Evolutionary conservation across 441 rosid species (phyloP).

Genomic region (Jatropha podagrica): DNA sequence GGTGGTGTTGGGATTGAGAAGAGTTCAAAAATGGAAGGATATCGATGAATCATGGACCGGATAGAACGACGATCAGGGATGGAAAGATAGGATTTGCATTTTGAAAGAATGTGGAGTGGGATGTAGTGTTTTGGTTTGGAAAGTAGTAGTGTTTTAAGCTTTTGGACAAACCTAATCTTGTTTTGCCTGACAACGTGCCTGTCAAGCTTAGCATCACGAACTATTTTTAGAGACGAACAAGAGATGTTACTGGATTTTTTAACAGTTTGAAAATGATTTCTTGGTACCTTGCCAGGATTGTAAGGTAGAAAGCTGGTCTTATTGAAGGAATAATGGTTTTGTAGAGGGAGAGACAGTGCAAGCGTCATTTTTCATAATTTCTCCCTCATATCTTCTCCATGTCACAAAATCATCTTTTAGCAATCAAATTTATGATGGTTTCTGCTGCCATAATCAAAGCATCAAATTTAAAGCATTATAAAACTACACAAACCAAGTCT

Average conservation of each 20-base stretch:
- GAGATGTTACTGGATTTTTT: conserved; percentile 31
- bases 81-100: conserved; percentile 70
- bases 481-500: neutral
- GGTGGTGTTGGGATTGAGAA: conserved; percentile 63
- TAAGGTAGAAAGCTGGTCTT: conserved; percentile 41
- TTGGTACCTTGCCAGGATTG: conserved; percentile 18
- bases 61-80: conserved; percentile 52
- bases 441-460: neutral
- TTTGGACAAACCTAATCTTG: conserved; percentile 72
- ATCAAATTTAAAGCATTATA: neutral
- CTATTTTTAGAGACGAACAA: conserved; percentile 57
- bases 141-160: conserved; percentile 72
- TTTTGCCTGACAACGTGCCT: conserved; percentile 66
- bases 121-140: conserved; percentile 82
- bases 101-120: conserved; percentile 66
- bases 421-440: neutral
- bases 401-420: neutral
- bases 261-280: conserved; percentile 20
- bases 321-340: conserved; percentile 27
- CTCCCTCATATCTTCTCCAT: neutral
- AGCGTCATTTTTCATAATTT: conserved; percentile 5
- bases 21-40: conserved; percentile 71
- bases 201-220: conserved; percentile 65
- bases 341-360: conserved; percentile 29
- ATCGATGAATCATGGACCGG: conserved; percentile 68